phyloP scores from a whole-genome alignment of 2,329 filamentous ascomycete genomes.

The Colletotrichum sublineola region DNA sequence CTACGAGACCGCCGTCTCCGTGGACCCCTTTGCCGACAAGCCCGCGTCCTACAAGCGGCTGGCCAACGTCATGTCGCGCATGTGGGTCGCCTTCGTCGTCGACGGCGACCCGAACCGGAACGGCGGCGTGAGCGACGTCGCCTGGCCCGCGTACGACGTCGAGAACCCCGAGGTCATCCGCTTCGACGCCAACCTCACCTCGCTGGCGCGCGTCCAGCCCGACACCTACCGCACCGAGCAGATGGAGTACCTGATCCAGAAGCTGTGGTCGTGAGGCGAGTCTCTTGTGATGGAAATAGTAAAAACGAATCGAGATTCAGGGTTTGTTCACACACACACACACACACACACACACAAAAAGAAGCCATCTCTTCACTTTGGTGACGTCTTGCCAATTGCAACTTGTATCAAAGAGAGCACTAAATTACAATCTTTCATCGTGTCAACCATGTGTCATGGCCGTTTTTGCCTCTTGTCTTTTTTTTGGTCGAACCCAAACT shows the following conservation, averaged over 20 bases:
- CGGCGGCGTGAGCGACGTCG: constrained; percentile 14
- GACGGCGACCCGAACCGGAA: constrained; percentile 58
- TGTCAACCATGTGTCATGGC: background rate
- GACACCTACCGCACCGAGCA: constrained; percentile 61
- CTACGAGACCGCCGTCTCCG: constrained; percentile 60
- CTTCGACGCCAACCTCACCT: constrained; percentile 62
- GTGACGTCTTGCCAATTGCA: background rate
- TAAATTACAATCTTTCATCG: background rate
- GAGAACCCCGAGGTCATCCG: constrained; percentile 59
- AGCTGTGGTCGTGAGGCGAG: constrained; percentile 27
- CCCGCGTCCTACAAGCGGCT: constrained; percentile 58
- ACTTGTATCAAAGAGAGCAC: background rate
- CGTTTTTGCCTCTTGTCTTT: background rate
- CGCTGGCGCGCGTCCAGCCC: constrained; percentile 55
- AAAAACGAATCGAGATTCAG: background rate
- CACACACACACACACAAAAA: too few species aligned
- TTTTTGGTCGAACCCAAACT: background rate
- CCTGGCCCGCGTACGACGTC: constrained; percentile 61
- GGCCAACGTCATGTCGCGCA: constrained; percentile 61
- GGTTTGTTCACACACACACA: too few species aligned
- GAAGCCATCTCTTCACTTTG: too few species aligned
- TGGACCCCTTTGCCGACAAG: constrained; percentile 56
- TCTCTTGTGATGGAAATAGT: background rate
- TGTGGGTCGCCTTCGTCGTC: constrained; percentile 66
- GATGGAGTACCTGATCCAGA: constrained; percentile 54